phyloP scores from a whole-genome alignment of 177 flowering plant species.

The Vitis hybrid region DNA sequence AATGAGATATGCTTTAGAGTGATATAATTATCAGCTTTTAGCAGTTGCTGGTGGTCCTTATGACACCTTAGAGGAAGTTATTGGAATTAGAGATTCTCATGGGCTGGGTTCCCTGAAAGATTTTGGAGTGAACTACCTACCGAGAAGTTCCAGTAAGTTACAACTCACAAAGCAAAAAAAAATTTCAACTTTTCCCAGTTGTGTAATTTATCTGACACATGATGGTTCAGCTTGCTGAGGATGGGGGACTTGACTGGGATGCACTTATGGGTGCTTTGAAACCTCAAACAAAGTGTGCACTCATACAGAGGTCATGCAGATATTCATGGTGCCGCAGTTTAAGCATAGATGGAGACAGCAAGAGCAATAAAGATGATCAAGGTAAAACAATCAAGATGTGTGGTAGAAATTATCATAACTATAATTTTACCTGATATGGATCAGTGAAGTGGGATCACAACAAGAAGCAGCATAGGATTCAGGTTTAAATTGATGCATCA shows the following conservation, averaged over 20 bases:
- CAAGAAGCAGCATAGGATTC: neutral
- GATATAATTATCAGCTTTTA: conserved; percentile 62
- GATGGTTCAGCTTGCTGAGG: conserved; percentile 64
- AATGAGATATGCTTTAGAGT: conserved; percentile 21
- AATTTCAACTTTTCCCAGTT: neutral
- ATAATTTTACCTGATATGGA: neutral
- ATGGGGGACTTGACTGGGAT: conserved; percentile 83
- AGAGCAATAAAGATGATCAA: conserved; percentile 75
- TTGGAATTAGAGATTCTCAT: conserved; percentile 73
- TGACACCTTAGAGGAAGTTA: conserved; percentile 89
- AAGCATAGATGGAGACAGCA: conserved; percentile 68
- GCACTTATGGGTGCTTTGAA: conserved; percentile 50
- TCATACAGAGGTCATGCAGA: conserved; percentile 89
- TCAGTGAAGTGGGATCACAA: neutral
- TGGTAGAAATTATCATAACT: neutral
- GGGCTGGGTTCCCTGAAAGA: conserved; percentile 26
- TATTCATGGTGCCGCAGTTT: conserved; percentile 88
- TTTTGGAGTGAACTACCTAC: conserved; percentile 69
- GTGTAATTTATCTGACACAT: conserved; percentile 1
- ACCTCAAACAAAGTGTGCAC: conserved; percentile 81
- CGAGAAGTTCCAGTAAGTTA: conserved; percentile 71
- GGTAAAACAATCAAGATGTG: conserved; percentile 26
- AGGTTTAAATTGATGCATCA: neutral
- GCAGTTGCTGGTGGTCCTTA: conserved; percentile 92
- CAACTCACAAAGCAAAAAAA: neutral